Percentiles rank a stretch among this genome's conserved stretches.
Conservation (phyloP, 352 stramenopile species). For the Globisporangium takayamanum region DNA sequence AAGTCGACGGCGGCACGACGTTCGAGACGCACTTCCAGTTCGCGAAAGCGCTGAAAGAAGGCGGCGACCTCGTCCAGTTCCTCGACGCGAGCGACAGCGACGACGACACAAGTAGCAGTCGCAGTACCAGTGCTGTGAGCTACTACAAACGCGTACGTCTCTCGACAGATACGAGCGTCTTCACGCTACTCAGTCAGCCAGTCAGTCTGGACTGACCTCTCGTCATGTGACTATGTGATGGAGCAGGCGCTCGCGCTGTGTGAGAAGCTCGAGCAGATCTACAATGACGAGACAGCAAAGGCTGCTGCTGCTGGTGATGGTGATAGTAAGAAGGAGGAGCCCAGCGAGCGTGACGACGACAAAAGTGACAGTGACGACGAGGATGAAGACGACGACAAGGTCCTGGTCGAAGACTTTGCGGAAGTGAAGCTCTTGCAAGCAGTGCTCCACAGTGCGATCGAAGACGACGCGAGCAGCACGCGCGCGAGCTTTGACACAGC, state of each 20-base stretch:
- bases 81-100: slow-evolving; percentile 23
- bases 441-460: slow-evolving; percentile 42
- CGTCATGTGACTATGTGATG: neutral
- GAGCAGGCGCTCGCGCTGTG: slow-evolving; percentile 22
- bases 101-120: neutral
- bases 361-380: slow-evolving; percentile 5
- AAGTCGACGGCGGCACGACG: slow-evolving; percentile 75
- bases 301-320: neutral
- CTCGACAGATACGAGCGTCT: too few relatives aligned
- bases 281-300: slow-evolving; percentile 19
- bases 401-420: slow-evolving; percentile 37
- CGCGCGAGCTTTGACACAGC: slow-evolving; percentile 35
- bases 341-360: slow-evolving; percentile 1
- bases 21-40: slow-evolving; percentile 81
- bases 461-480: slow-evolving; percentile 19
- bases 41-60: slow-evolving; percentile 67
- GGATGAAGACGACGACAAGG: slow-evolving; percentile 41
- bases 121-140: neutral
- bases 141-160: slow-evolving; percentile 16
- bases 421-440: slow-evolving; percentile 61
- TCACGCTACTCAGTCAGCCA: too few relatives aligned
- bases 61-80: slow-evolving; percentile 60
- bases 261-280: slow-evolving; percentile 31
- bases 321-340: neutral
- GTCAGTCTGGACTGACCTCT: neutral